These are phyloP conservation scores for Neonectria faginata DNA, from an alignment of 2,329 filamentous ascomycete species.

Conservation along the genomic window DNA sequence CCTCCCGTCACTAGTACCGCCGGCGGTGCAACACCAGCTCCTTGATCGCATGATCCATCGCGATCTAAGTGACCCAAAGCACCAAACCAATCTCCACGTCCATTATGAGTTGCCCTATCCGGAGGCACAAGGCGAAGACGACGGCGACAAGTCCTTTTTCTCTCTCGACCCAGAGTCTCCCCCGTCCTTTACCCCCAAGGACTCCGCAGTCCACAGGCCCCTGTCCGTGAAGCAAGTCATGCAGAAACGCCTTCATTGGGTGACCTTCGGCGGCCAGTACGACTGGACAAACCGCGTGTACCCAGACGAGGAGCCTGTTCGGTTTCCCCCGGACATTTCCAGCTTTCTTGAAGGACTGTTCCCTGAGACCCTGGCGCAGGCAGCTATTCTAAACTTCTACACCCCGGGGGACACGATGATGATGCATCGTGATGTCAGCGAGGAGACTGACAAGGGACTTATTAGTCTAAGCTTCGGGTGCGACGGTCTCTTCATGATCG, in stretches of 20 bases:
- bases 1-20: conserved; percentile 79
- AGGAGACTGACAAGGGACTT: conserved; percentile 80
- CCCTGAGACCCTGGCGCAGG: conserved; percentile 81
- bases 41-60: conserved; percentile 80
- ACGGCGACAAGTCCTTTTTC: conserved; percentile 64
- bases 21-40: conserved; percentile 74
- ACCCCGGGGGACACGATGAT: conserved; percentile 90
- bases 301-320: conserved; percentile 73
- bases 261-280: conserved; percentile 94
- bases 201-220: conserved; percentile 79
- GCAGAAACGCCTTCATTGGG: conserved; percentile 87
- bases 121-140: conserved; percentile 37
- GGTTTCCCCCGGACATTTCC: conserved; percentile 80
- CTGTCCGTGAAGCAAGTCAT: conserved; percentile 78
- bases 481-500: conserved; percentile 88
- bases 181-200: conserved; percentile 73
- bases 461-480: conserved; percentile 91
- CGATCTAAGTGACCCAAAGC: conserved; percentile 77
- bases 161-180: conserved; percentile 60
- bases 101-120: conserved; percentile 79
- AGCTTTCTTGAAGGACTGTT: conserved; percentile 77
- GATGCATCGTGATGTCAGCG: conserved; percentile 93
- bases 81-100: conserved; percentile 91
- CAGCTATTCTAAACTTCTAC: conserved; percentile 95
- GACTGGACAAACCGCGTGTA: conserved; percentile 94